A percentile compares a stretch with the other conserved stretches of the same genome.
These are phyloP conservation scores for Penicillium italicum DNA, from an alignment of 2,329 filamentous ascomycete genomes.

Conservation along the genomic window DNA sequence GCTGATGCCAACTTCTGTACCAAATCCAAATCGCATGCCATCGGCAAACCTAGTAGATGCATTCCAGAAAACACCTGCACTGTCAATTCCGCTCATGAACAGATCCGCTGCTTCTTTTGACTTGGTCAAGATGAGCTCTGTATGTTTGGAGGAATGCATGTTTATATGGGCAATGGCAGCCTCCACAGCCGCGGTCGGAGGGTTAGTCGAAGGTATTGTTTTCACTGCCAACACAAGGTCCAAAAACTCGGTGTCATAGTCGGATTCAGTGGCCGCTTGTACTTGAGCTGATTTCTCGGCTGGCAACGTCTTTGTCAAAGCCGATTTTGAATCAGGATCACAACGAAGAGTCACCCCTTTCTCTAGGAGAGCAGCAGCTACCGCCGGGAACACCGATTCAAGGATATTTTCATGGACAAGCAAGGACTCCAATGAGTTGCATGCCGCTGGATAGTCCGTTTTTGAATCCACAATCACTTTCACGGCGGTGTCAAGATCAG, in stretches of 20 bases:
- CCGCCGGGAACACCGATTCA: constrained; percentile 61
- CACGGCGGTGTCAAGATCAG: constrained; percentile 66
- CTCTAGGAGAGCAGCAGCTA: constrained; percentile 69
- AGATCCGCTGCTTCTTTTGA: constrained; percentile 64
- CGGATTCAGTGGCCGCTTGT: constrained; percentile 62
- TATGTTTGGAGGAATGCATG: constrained; percentile 86
- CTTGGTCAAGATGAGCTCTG: constrained; percentile 80
- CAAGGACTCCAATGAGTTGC: constrained; percentile 90
- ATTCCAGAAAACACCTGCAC: constrained; percentile 95
- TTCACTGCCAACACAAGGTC: constrained; percentile 81
- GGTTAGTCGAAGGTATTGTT: constrained; percentile 54
- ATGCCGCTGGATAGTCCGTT: constrained; percentile 89
- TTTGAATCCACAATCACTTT: constrained; percentile 86
- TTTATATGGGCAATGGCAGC: constrained; percentile 88
- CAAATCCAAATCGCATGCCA: constrained; percentile 95
- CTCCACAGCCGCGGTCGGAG: constrained; percentile 48
- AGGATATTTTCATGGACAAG: constrained; percentile 74
- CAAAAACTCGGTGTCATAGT: constrained; percentile 88
- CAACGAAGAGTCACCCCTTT: constrained; percentile 82
- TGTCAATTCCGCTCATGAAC: constrained; percentile 84
- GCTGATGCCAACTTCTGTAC: constrained; percentile 95
- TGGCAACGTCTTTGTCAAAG: constrained; percentile 52
- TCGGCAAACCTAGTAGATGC: constrained; percentile 91
- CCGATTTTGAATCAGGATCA: constrained; percentile 65
- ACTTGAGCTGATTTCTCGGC: constrained; percentile 49